A percentile compares a stretch with the other conserved stretches of the same genome.
Conservation (phyloP, 148 eudicot species). For the Dysphania ambrosioides region DNA sequence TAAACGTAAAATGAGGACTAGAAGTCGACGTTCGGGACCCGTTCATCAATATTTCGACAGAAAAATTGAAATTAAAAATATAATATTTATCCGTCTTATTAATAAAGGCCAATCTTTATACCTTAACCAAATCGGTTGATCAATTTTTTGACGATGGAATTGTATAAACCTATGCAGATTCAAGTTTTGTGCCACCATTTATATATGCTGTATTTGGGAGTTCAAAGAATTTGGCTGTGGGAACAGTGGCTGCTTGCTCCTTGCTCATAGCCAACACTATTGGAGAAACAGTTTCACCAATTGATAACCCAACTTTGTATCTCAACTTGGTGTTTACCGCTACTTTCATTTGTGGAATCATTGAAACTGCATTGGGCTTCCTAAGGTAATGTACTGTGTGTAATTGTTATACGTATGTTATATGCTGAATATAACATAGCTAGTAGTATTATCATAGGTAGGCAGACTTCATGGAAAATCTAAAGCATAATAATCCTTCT, state of each 20-base stretch:
- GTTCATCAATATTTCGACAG: too few relatives aligned
- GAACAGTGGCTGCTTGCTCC: conserved; percentile 80
- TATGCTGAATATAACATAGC: too few relatives aligned
- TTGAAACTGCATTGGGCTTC: conserved; percentile 60
- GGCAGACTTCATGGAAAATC: too few relatives aligned
- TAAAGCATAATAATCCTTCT: too few relatives aligned
- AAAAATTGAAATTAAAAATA: too few relatives aligned
- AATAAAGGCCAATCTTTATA: too few relatives aligned
- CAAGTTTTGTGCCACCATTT: conserved; percentile 85
- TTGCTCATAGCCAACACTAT: conserved; percentile 53
- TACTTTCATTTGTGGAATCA: conserved; percentile 61
- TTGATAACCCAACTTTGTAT: conserved; percentile 41
- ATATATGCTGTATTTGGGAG: conserved; percentile 75
- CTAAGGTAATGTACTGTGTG: conserved; percentile 53
- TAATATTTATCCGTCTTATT: too few relatives aligned
- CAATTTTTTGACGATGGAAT: too few relatives aligned
- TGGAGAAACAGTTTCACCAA: conserved; percentile 38
- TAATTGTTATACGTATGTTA: too few relatives aligned
- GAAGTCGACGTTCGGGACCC: background rate
- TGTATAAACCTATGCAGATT: conserved; percentile 41
- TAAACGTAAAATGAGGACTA: background rate
- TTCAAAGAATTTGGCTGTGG: conserved; percentile 73
- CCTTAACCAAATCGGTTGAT: too few relatives aligned
- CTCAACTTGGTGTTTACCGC: conserved; percentile 68
- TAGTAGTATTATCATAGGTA: too few relatives aligned